Evolutionary conservation across 108 stramenopile species (phyloP), one percentile per base, ranked within the genome.

Genomic region (Nannochloropsis gaditana): DNA sequence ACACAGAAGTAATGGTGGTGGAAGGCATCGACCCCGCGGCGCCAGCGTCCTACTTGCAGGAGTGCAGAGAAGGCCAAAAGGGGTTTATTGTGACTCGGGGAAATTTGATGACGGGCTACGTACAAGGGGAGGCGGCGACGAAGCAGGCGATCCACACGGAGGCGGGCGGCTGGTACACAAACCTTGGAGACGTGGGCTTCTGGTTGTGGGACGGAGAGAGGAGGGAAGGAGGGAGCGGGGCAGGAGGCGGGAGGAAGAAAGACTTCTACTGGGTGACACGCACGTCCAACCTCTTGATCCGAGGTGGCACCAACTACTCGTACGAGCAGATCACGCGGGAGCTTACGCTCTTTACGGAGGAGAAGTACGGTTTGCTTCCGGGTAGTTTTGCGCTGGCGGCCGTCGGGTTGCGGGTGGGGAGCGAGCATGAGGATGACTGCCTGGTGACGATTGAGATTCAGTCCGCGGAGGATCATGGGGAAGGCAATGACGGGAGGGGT

Each of bases 221-320:
- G 59, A 8, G 59, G 59, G 59, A 73, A 8, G 59, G 2, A 73
- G 59, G 59, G 59, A n/a, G 11, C 10, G 47, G 8, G 59, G 59
- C 3, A 15, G 59, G n/a, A n/a, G 47, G 43, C 43, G 83, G 86
- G 15, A 31, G 31, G 31, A 44, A 31, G 21, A 31, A 9, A 0
- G 86, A 87, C 80, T 42, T 88, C 11, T 85, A 82, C 82, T 85
- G 87, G 87, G 79, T 82, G 9, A 31, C 44, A 2, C 79, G 87
- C 9, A 84, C 80, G 79, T 44, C 43, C 2, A 80, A 85, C 2
- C 21, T 88, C 80, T 43, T 88, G 41, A 88, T 88, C 41, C 43
- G 80, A 43, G 87, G 87, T 6, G 87, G 87, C 31, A 43, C 87
- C 19, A 88, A 88, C 44, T 88, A 88, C 82, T 21, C 84, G 17